These are phyloP conservation scores for Laburnicola sp. DNA, from an alignment of 2,329 filamentous ascomycete species.

Conservation along the genomic window DNA sequence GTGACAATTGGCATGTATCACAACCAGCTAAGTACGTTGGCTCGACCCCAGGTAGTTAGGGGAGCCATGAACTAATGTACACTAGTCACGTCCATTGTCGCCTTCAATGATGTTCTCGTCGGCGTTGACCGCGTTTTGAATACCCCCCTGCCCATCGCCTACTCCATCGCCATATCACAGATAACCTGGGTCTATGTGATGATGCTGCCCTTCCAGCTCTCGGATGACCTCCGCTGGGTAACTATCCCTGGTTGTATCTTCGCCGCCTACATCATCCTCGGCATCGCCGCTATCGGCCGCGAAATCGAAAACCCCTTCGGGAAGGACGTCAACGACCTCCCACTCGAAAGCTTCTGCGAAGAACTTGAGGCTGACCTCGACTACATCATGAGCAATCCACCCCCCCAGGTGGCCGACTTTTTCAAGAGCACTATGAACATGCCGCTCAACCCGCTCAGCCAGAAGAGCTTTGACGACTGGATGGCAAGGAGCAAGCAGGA, in stretches of 20 bases:
- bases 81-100: conserved; percentile 60
- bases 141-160: conserved; percentile 80
- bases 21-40: conserved; percentile 53
- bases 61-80: conserved; percentile 23
- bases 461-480: conserved; percentile 47
- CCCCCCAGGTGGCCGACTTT: conserved; percentile 58
- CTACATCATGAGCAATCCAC: conserved; percentile 64
- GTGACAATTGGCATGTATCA: conserved; percentile 62
- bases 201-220: conserved; percentile 80
- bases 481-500: conserved; percentile 42
- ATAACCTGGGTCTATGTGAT: conserved; percentile 85
- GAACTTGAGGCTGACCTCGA: conserved; percentile 75
- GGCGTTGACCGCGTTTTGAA: conserved; percentile 77
- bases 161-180: conserved; percentile 81
- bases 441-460: conserved; percentile 61
- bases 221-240: conserved; percentile 65
- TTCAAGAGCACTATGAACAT: conserved; percentile 54
- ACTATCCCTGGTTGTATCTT: conserved; percentile 75
- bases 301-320: conserved; percentile 89
- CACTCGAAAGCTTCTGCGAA: conserved; percentile 69
- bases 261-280: conserved; percentile 82
- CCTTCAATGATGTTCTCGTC: conserved; percentile 72
- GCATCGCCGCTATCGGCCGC: conserved; percentile 72
- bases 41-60: conserved; percentile 30
- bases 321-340: conserved; percentile 74